Evolutionary conservation across 805 yeast genomes (phyloP), one percentile per base, ranked within the genome.

Genomic region (Komagataella ulmi): DNA sequence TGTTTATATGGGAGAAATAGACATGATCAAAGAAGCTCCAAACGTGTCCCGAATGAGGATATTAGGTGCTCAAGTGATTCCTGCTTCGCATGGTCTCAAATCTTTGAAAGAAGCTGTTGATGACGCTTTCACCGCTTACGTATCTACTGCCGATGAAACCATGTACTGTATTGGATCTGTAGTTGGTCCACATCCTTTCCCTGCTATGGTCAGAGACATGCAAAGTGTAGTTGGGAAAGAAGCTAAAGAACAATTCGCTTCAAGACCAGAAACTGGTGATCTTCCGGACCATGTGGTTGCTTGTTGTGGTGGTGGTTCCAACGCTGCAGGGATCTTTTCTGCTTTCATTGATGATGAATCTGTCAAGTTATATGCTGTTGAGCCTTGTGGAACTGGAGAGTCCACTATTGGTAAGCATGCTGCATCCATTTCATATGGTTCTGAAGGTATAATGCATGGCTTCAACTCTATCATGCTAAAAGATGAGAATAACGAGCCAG

Each of bases 301-400:
- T 21, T 54, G 56, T 36, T 54, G 56, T 24, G 56, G 56, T 50
- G 56, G 56, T 45, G 56, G 56, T 3, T 54, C 56, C 36, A 54
- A 54, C 24, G 56, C 56, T 40, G 45, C 45, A 8, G 56, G 56
- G 17, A 54, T 54, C 10, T 54, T 54, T 19, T 50, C 53, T 18
- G 56, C 49, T 2, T 54, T 54, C 49, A 51, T 54, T 24, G 56
- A 54, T 36, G 55, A 53, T 24, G 53, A 54, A n/a, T 40, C 24
- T n/a, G 56, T 54, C 14, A 52, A 52, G 47, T 40, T 54, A 17
- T 52, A 52, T 36, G 56, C 53, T 19, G 56, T 54, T 12, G 56
- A 54, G 45, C 56, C 56, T 21, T 46, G 53, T 17, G 56, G 56
- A 10, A 52, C 53, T 17, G 56, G 56, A 3, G 47, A 52, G n/a